phyloP scores from a whole-genome alignment of 306 rosid genomes.

The Pyrus communis region DNA sequence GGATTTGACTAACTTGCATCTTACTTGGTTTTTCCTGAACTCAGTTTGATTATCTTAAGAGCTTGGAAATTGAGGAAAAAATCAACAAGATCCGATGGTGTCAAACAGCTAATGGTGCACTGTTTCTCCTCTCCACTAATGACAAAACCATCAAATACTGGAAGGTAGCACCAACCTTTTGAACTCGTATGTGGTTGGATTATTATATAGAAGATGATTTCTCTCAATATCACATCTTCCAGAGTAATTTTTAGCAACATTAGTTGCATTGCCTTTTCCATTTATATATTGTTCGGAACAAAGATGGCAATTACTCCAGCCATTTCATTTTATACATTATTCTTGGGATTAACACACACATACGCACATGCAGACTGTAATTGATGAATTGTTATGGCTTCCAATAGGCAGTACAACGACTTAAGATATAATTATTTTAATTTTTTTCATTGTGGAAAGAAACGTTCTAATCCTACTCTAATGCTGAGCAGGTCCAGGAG shows the following conservation, averaged over 20 bases:
- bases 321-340: not conserved
- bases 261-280: not conserved
- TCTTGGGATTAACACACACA: not conserved
- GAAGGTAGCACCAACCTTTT: conserved; percentile 40
- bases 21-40: conserved; percentile 10
- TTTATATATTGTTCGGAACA: not conserved
- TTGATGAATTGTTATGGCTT: not conserved
- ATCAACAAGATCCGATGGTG: conserved; percentile 71
- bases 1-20: conserved; percentile 7
- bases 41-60: conserved; percentile 73
- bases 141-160: conserved; percentile 72
- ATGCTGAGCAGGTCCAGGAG: conserved; percentile 37
- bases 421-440: not conserved
- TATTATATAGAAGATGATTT: not conserved
- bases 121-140: conserved; percentile 62
- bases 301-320: not conserved
- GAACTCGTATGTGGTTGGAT: not conserved
- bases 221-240: not conserved
- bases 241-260: not conserved
- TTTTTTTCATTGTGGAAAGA: not conserved
- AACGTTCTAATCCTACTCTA: conserved; percentile 1
- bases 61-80: conserved; percentile 77
- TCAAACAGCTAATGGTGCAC: conserved; percentile 59
- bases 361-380: not conserved
- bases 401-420: not conserved